Evolutionary conservation across 441 rosid genomes (phyloP).

Genomic region (Viola pubescens): DNA sequence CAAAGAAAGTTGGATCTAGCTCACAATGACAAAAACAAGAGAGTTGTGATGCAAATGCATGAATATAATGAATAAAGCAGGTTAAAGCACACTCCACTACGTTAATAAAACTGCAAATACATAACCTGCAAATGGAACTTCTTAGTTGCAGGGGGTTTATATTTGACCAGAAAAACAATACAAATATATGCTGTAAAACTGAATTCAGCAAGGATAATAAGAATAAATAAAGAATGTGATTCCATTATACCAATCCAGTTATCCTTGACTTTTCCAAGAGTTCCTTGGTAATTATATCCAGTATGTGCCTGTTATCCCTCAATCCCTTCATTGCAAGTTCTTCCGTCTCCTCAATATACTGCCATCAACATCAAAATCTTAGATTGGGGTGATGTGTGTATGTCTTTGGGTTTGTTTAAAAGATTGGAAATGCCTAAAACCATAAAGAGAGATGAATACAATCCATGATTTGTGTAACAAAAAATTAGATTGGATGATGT

Average conservation of each 20-base stretch:
- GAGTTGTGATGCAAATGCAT: too few species aligned
- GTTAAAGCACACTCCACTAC: too few species aligned
- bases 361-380: slow-evolving; percentile 27
- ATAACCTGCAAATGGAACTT: too few species aligned
- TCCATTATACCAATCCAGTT: slow-evolving; percentile 75
- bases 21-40: too few species aligned
- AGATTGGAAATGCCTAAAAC: background rate
- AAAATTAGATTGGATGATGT: too few species aligned
- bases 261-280: slow-evolving; percentile 74
- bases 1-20: too few species aligned
- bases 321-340: slow-evolving; percentile 85
- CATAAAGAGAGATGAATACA: background rate
- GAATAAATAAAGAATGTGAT: background rate
- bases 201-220: background rate
- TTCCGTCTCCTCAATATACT: slow-evolving; percentile 94
- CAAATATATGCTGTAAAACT: background rate
- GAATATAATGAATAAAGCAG: too few species aligned
- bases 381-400: slow-evolving; percentile 4
- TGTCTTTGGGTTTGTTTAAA: slow-evolving; percentile 3
- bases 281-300: slow-evolving; percentile 60
- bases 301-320: slow-evolving; percentile 56
- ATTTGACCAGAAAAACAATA: background rate
- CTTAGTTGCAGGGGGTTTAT: too few species aligned
- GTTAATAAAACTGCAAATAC: too few species aligned
- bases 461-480: too few species aligned